phyloP scores from a whole-genome alignment of 1,284 basidiomycete genomes.

The Ustanciosporium gigantosporum region DNA sequence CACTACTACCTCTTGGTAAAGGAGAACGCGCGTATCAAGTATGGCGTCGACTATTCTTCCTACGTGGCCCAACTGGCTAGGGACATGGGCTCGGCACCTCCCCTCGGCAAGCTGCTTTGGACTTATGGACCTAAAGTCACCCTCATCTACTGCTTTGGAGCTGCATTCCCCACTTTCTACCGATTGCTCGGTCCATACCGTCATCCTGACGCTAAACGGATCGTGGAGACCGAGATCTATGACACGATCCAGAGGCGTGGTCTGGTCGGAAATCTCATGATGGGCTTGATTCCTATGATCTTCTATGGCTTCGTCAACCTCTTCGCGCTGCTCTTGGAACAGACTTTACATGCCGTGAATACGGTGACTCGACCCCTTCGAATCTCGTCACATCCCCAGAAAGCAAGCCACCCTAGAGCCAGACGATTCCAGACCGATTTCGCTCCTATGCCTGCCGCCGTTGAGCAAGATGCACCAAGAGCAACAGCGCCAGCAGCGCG shows the following conservation, averaged over 20 bases:
- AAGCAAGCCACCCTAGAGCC: not conserved
- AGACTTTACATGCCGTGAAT: constrained; percentile 1
- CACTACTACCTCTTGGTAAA: constrained; percentile 69
- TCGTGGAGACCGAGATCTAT: constrained; percentile 70
- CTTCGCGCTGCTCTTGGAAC: constrained; percentile 56
- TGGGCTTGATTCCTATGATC: constrained; percentile 64
- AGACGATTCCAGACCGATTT: constrained; percentile 27
- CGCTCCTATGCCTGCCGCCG: constrained; percentile 1
- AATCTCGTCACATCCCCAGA: not conserved
- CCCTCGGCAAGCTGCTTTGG: constrained; percentile 65
- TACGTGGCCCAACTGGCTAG: constrained; percentile 70
- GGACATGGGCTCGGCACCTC: constrained; percentile 69
- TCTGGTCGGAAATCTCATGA: constrained; percentile 68
- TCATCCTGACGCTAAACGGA: constrained; percentile 44
- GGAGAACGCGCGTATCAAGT: constrained; percentile 68
- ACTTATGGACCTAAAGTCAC: constrained; percentile 67
- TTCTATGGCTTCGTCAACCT: constrained; percentile 64
- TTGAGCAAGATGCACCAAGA: not conserved
- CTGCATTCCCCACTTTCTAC: constrained; percentile 71
- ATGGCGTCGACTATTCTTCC: constrained; percentile 67
- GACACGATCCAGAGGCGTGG: constrained; percentile 70
- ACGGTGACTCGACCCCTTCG: constrained; percentile 4
- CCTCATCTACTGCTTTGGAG: constrained; percentile 69
- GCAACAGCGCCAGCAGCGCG: not conserved
- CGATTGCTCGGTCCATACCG: constrained; percentile 68